Percentiles rank a stretch among this genome's conserved stretches.
Evolutionary conservation across 2,329 filamentous ascomycete genomes (phyloP).

Genomic region (Fusarium illudens): DNA sequence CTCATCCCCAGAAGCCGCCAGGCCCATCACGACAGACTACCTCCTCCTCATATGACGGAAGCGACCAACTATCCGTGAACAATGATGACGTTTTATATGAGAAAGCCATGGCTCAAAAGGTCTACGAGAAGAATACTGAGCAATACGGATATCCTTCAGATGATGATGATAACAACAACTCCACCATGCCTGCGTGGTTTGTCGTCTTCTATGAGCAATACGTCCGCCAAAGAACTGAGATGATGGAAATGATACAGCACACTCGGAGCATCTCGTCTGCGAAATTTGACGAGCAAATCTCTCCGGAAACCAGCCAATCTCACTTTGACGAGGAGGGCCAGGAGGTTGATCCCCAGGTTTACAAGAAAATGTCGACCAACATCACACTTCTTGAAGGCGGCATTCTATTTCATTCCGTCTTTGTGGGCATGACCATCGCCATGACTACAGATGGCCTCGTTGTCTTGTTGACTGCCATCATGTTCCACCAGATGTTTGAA

Average conservation of each 20-base stretch:
- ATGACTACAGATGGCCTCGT: conserved; percentile 74
- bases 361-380: conserved; percentile 73
- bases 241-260: conserved; percentile 62
- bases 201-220: conserved; percentile 71
- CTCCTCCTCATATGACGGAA: not conserved
- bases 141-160: conserved; percentile 39
- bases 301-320: conserved; percentile 41
- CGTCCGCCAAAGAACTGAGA: conserved; percentile 66
- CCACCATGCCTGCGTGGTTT: conserved; percentile 68
- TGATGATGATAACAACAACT: conserved; percentile 35
- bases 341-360: conserved; percentile 54
- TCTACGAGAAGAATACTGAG: conserved; percentile 49
- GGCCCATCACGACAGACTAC: not conserved
- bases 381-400: conserved; percentile 79
- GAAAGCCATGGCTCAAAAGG: conserved; percentile 51
- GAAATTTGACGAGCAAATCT: conserved; percentile 45
- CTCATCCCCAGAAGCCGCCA: not conserved
- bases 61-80: not conserved
- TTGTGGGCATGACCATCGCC: conserved; percentile 77
- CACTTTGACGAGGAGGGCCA: conserved; percentile 57
- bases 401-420: conserved; percentile 81
- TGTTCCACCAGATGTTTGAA: conserved; percentile 76
- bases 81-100: conserved; percentile 45
- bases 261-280: conserved; percentile 11
- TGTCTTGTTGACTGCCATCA: conserved; percentile 72